Base-by-base conservation (phyloP, 768 basidiomycete species). In the Xanthoconium purpureum region DNA sequence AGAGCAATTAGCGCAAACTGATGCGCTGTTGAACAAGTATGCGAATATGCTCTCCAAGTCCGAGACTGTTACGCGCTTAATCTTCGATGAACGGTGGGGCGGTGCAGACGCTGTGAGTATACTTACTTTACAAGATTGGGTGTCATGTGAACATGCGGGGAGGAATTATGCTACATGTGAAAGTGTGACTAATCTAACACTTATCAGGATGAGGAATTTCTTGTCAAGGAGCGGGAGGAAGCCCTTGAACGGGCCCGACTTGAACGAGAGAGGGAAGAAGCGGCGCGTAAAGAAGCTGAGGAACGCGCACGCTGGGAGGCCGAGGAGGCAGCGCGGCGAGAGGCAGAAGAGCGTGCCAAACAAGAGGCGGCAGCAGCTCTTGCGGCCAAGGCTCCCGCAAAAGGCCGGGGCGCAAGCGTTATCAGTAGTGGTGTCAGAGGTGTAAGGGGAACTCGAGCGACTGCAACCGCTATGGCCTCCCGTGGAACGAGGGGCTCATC, bases 21-120 rank as follows among this genome's bases (percentile, higher is more conserved):
- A 91, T 63, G 81, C 80, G 1, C 73, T 92, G 54, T 73, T 92
- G 56, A 84, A 89, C 71, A 88, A 84, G 77, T 92, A 92, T 66
- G 80, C 88, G 42, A 74, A 72, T 40, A 82, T 89, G 46, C 74
- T 92, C 18, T 80, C 82, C 6, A 84, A 82, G 67, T 88, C 89
- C 3, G 89, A 91, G 69, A 79, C 82, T 14, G 78, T 82, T 57
- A 75, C 88, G 3, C 80, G 80, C 32, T 70, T 91, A 55, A 82
- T 92, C 17, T 84, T 91, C 57, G 89, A 92, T 66, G 86, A 89
- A 57, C 74, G 81, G 55, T 92, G 88, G 88, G 74, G 80, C 52
- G 90, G 90, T 3, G 87, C 84, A 38, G 86, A 88, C 58, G 82
- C 77, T 43, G 90, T 89, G 65, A 73, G 83, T 74, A 20, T 50